Base-by-base conservation (phyloP, 768 basidiomycete genomes). In the Boletus eberwhitei region DNA sequence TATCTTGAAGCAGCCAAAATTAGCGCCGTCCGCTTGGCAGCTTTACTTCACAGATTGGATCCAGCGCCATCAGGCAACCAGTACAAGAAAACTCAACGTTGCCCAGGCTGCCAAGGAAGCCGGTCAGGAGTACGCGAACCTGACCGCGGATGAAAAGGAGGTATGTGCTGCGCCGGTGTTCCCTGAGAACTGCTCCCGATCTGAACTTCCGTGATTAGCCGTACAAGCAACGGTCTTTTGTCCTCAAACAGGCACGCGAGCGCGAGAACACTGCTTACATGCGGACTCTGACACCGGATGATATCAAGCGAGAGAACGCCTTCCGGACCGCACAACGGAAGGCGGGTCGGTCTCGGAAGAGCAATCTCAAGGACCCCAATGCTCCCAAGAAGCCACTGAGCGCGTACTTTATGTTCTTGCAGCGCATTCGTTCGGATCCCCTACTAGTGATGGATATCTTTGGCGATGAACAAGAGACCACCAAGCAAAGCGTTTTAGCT, bases 11-110 rank as follows among this genome's bases (percentile, higher is more conserved):
- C 93, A 90, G 19, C 93, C 93, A 45, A 93, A 94, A 75, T 80
- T 93, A 63, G 91, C 94, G 7, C 92, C 90, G 5, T 94, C 92
- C 4, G 91, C 93, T 51, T 97, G 94, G 94, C 94, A 97, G 71
- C 80, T 97, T 41, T 97, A 93, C 73, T 96, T 97, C 69, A 93
- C 93, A 22, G 92, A 96, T 68, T 94, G 90, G 85, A 93, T 97
- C 59, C 88, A 92, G 69, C 81, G 83, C 64, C 88, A 90, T 69
- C 89, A 91, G 72, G 84, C 85, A 55, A 80, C 83, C 22, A 87
- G 85, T 55, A 83, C 81, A 39, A 80, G 90, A 64, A 96, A 96
- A 74, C 81, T 96, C 35, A 96, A 97, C 71, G 92, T 97, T 53
- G 94, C 94, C 16, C 91, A 95, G 69, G 90, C 92, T 37, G 93